Percentiles rank a stretch among this genome's conserved stretches.
These are phyloP conservation scores for Podospora didyma DNA, from an alignment of 495 filamentous ascomycete species.

Conservation along the genomic window DNA sequence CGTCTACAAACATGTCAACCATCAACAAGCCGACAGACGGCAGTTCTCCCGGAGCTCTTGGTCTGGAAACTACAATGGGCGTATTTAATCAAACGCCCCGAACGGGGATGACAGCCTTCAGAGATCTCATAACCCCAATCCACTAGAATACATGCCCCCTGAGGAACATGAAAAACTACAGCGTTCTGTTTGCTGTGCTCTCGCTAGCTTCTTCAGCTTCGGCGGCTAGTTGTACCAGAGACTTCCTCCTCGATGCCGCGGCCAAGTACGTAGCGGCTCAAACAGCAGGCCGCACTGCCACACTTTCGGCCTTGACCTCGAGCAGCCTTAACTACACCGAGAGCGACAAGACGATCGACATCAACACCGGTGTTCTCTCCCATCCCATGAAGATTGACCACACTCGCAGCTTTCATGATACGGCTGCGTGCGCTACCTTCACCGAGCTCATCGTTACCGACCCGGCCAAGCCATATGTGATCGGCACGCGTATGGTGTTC, in stretches of 20 bases:
- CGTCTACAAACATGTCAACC: no score
- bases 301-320: neutral
- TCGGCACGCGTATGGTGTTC: slow-evolving; percentile 42
- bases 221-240: slow-evolving; percentile 1
- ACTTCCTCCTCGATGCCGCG: slow-evolving; percentile 8
- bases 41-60: no score
- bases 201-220: neutral
- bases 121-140: no score
- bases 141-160: no score
- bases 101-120: no score
- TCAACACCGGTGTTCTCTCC: slow-evolving; percentile 34
- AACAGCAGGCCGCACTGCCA: neutral
- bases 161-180: slow-evolving; percentile 1
- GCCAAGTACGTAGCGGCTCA: slow-evolving; percentile 6
- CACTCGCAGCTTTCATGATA: slow-evolving; percentile 42
- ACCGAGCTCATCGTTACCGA: slow-evolving; percentile 44
- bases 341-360: slow-evolving; percentile 34
- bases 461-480: slow-evolving; percentile 39
- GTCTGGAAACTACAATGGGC: no score
- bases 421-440: slow-evolving; percentile 42
- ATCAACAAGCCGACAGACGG: no score
- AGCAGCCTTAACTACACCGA: slow-evolving; percentile 22
- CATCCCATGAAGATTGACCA: slow-evolving; percentile 41
- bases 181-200: neutral
- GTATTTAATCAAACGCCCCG: no score